These are phyloP conservation scores for Lasiodiplodia citricola DNA, from an alignment of 2,329 filamentous ascomycete species.

Conservation along the genomic window DNA sequence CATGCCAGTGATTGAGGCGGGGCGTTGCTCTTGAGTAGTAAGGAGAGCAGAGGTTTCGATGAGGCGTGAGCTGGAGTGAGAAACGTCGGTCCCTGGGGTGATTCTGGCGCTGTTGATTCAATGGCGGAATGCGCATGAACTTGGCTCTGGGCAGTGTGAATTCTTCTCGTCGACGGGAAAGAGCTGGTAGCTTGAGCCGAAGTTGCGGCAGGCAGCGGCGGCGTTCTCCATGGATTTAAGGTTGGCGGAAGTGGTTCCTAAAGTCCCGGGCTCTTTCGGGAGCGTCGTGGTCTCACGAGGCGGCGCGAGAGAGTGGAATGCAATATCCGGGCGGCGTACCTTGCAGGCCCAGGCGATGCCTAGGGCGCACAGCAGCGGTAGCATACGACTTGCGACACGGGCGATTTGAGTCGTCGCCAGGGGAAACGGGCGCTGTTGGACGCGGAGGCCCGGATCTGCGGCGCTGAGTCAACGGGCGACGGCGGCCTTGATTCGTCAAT, in stretches of 20 bases:
- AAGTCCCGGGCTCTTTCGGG: not conserved
- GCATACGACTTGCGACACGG: constrained; percentile 12
- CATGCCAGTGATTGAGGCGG: not conserved
- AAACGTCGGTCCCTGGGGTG: not conserved
- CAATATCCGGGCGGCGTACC: constrained; percentile 25
- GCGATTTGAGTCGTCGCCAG: constrained; percentile 4
- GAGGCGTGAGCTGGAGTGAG: no score
- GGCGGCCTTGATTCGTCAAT: constrained; percentile 17
- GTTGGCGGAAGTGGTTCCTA: constrained; percentile 8
- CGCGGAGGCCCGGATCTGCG: constrained; percentile 16
- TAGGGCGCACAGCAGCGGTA: constrained; percentile 1
- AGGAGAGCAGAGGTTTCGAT: no score
- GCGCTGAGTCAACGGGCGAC: constrained; percentile 22
- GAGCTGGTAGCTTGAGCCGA: no score
- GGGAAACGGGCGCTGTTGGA: constrained; percentile 1
- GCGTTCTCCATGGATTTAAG: constrained; percentile 14
- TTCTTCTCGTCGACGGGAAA: not conserved
- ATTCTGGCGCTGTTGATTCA: not conserved
- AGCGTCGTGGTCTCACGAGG: constrained; percentile 7
- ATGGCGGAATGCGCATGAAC: not conserved
- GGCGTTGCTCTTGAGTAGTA: no score
- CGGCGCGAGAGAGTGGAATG: constrained; percentile 17
- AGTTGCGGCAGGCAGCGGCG: not conserved
- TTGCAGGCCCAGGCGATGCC: constrained; percentile 20
- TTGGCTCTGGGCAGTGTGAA: not conserved